Base-by-base conservation (phyloP, 1,284 basidiomycete species). In the Papiliotrema fonsecae region DNA sequence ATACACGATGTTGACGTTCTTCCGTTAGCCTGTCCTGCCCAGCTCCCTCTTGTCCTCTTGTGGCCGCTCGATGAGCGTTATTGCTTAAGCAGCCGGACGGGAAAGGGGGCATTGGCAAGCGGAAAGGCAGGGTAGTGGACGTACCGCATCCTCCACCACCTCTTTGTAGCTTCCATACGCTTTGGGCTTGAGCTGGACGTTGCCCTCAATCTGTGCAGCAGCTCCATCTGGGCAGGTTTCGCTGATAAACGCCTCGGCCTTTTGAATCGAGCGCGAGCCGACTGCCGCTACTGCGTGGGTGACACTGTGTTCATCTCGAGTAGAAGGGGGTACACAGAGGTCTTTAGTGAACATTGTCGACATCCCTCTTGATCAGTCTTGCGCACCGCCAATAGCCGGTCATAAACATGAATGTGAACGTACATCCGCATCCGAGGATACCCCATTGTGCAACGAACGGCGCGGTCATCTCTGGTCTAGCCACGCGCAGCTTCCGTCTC, bases 1-100 rank as follows among this genome's bases (percentile, higher is more conserved):
- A 63, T 78, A 79, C 31, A 78, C 64, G 35, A 74, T 73, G 42
- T 77, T 58, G 21, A 78, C 70, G 34, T 77, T 60, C 58, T 70
- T 22, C 13, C 16, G 27, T 50, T n/a, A 52, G 46, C 50, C 7
- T 39, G n/a, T n/a, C n/a, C n/a, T n/a, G n/a, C 13, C 16, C 38
- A 40, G 36, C 30, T 6, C 21, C 38, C 16, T 14, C 19, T n/a
- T 6, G 22, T 5, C 26, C 36, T 30, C 25, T 34, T 18, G 24
- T 19, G 5, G 10, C 24, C 10, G 13, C 10, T 19, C 39, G 26
- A 16, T n/a, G n/a, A n/a, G n/a, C n/a, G n/a, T n/a, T n/a, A n/a
- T n/a, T n/a, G n/a, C n/a, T n/a, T n/a, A n/a, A n/a, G n/a, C n/a
- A n/a, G n/a, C n/a, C n/a, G n/a, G n/a, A n/a, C n/a, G n/a, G n/a